phyloP scores from a whole-genome alignment of 2,329 filamentous ascomycete genomes.

The Ophiostoma ips region DNA sequence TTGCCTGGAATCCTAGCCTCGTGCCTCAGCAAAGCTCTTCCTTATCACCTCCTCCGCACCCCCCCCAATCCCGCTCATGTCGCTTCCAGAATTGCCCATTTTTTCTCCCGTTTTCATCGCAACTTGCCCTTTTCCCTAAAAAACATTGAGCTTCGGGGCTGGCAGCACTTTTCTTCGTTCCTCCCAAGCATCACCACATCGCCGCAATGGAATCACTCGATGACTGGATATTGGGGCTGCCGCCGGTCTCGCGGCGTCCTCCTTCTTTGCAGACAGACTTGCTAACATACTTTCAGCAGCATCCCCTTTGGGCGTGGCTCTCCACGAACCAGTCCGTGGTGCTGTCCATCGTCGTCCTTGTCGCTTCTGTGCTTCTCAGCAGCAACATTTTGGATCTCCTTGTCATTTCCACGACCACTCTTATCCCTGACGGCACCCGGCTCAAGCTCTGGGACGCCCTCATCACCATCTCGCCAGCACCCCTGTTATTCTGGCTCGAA shows the following conservation, averaged over 20 bases:
- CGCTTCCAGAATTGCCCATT: too few species aligned
- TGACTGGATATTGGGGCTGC: not conserved
- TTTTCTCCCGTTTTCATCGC: too few species aligned
- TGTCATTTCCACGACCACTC: constrained; percentile 17
- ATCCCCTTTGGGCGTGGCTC: constrained; percentile 14
- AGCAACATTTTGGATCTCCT: constrained; percentile 15
- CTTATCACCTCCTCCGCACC: too few species aligned
- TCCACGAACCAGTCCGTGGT: not conserved
- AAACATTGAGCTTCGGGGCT: too few species aligned
- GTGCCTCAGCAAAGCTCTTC: too few species aligned
- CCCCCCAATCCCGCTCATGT: too few species aligned
- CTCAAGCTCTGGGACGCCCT: constrained; percentile 41
- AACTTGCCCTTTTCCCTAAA: too few species aligned
- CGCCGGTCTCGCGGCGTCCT: not conserved
- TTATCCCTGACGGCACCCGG: constrained; percentile 23
- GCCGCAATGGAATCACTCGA: not conserved
- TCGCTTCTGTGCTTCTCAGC: constrained; percentile 23
- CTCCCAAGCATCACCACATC: not conserved
- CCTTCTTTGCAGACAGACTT: not conserved
- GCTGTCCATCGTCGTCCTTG: constrained; percentile 22
- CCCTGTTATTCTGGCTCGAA: constrained; percentile 28
- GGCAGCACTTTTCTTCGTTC: too few species aligned
- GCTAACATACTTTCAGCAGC: constrained; percentile 10
- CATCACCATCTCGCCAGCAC: constrained; percentile 41
- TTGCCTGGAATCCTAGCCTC: not conserved